A percentile compares a stretch with the other conserved stretches of the same genome.
Evolutionary conservation across 1,284 basidiomycete species (phyloP).

Genomic region (Microbotryomycetes sp.): DNA sequence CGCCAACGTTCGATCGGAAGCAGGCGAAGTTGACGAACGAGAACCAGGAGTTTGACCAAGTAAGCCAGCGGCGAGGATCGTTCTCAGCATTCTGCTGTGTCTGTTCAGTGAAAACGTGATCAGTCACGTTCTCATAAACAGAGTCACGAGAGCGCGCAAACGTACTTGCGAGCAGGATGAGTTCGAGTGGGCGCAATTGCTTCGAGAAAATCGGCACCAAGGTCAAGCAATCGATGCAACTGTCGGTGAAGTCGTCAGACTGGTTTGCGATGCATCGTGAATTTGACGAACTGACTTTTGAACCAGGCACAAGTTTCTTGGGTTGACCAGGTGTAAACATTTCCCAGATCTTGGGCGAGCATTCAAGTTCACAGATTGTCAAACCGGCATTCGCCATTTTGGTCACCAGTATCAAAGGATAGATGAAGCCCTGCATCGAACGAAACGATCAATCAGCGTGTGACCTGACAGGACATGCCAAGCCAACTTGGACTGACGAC

Average conservation of each 20-base stretch:
- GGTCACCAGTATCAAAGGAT: conserved; percentile 7
- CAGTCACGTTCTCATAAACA: not conserved
- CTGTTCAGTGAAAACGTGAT: not conserved
- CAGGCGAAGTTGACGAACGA: not conserved
- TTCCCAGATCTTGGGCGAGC: not conserved
- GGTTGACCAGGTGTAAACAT: not conserved
- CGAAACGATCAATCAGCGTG: too few species aligned
- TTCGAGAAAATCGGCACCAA: conserved; percentile 14
- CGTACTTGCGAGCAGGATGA: conserved; percentile 6
- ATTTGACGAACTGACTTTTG: not conserved
- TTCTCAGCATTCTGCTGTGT: conserved; percentile 10
- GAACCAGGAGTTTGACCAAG: not conserved
- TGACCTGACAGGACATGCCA: too few species aligned
- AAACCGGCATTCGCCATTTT: conserved; percentile 15
- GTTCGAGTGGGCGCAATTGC: conserved; percentile 10
- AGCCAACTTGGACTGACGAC: conserved; percentile 3
- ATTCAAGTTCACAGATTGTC: conserved; percentile 5
- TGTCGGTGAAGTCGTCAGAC: too few species aligned
- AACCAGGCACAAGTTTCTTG: not conserved
- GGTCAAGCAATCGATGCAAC: conserved; percentile 7
- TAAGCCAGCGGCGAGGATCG: conserved; percentile 8
- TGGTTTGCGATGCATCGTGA: too few species aligned
- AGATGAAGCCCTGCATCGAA: conserved; percentile 2
- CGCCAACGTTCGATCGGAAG: not conserved
- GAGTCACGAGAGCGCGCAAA: too few species aligned